Evolutionary conservation across 1,284 basidiomycete species (phyloP), one percentile per base, ranked within the genome.

Genomic region (Ganoderma meredithae): DNA sequence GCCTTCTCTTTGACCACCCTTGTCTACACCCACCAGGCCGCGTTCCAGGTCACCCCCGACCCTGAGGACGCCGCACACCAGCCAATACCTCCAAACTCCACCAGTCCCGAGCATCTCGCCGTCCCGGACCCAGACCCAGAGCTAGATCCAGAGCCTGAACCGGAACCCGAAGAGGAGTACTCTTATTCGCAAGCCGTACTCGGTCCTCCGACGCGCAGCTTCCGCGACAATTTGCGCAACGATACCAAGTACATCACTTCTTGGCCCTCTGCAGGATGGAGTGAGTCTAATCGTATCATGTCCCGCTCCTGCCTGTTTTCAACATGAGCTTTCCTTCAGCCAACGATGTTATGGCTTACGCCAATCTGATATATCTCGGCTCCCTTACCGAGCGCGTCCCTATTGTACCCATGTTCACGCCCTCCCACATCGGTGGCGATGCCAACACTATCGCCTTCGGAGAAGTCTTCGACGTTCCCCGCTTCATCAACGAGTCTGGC

Each of bases 281-380:
- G 89, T 91, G 66, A 69, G 83, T 79, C 19, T 40, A 17, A 40
- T 47, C 36, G 53, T 31, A 41, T 15, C 61, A 22, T 36, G 47
- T 43, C 36, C 56, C n/a, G 3, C 41, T 31, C 60, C 33, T 25
- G 1, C 22, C 6, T 6, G 49, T 61, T 25, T 62, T 60, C 10
- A 64, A 56, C 59, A 59, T 71, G 61, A 15, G n/a, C 64, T 27
- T 66, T 63, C 53, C 66, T 63, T 33, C 73, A 91, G 89, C 88
- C 3, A 90, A 90, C 81, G 89, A 90, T 79, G 88, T 91, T 22
- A 88, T 91, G 83, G 86, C 88, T 68, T 90, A 91, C 85, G 85
- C 85, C 61, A 92, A 92, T 74, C 81, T 92, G 65, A 82, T 92
- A 55, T 92, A 92, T 75, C 83, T 93, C 31, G 90, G 83, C 27